A percentile compares a stretch with the other conserved stretches of the same genome.
Conservation (phyloP, 2,329 filamentous ascomycete species). For the Botrytis cinerea region DNA sequence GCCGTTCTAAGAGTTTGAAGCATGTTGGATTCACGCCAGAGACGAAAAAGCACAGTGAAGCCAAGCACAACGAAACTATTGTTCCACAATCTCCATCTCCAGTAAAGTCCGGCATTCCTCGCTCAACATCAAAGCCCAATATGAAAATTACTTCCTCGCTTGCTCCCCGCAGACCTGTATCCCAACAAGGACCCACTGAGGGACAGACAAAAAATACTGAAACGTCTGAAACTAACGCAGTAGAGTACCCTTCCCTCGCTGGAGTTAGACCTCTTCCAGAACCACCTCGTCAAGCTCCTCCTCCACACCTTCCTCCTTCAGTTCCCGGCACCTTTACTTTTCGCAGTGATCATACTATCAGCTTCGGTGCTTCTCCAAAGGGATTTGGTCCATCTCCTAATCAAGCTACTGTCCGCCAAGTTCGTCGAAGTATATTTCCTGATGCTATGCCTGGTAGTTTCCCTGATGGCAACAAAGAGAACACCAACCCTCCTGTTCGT, state of each 20-base stretch:
- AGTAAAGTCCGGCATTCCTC: slow-evolving; percentile 52
- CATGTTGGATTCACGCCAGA: slow-evolving; percentile 79
- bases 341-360: slow-evolving; percentile 65
- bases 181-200: neutral
- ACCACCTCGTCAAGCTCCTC: slow-evolving; percentile 27
- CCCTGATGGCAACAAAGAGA: slow-evolving; percentile 58
- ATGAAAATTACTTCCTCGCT: slow-evolving; percentile 21
- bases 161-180: slow-evolving; percentile 1
- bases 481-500: slow-evolving; percentile 44
- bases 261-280: slow-evolving; percentile 35
- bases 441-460: slow-evolving; percentile 58
- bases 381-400: slow-evolving; percentile 60
- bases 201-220: slow-evolving; percentile 1
- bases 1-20: slow-evolving; percentile 63
- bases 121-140: slow-evolving; percentile 45
- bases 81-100: slow-evolving; percentile 58
- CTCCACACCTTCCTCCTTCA: slow-evolving; percentile 39
- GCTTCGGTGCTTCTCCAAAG: slow-evolving; percentile 51
- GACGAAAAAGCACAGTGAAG: slow-evolving; percentile 52
- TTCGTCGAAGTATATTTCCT: slow-evolving; percentile 54
- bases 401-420: slow-evolving; percentile 62
- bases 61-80: slow-evolving; percentile 45
- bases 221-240: neutral
- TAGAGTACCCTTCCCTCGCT: slow-evolving; percentile 40
- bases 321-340: slow-evolving; percentile 64